Percentiles rank a stretch among this genome's conserved stretches.
Conservation (phyloP, 179 eudicot genomes). For the Heliamphora pulchella region DNA sequence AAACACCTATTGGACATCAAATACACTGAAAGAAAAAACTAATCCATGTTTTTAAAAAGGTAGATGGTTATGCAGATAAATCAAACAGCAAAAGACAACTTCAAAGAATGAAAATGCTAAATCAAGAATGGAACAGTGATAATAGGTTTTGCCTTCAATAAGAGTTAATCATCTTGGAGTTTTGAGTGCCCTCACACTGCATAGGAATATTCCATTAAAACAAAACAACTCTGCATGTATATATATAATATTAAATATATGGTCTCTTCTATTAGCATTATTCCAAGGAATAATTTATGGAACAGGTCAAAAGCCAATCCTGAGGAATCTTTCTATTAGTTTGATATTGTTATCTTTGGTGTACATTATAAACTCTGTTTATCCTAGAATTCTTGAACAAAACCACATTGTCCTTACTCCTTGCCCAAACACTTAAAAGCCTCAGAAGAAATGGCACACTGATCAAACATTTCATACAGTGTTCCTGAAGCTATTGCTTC, state of each 20-base stretch:
- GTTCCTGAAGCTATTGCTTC: not conserved
- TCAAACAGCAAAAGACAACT: not conserved
- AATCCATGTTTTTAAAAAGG: conserved; percentile 3
- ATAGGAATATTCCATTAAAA: not conserved
- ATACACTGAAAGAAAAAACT: conserved; percentile 7
- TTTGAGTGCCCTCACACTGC: not conserved
- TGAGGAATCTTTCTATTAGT: not conserved
- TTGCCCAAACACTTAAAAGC: too few relatives aligned
- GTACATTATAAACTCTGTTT: too few relatives aligned
- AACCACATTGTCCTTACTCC: too few relatives aligned
- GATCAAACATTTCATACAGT: not conserved
- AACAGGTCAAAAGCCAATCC: not conserved
- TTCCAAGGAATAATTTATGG: not conserved
- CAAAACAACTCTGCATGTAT: too few relatives aligned
- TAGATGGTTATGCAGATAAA: not conserved
- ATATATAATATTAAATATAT: too few relatives aligned
- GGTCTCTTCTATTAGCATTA: not conserved
- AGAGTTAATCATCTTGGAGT: not conserved
- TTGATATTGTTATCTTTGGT: too few relatives aligned
- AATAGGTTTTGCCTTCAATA: not conserved
- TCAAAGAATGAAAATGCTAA: not conserved
- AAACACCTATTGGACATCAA: conserved; percentile 10
- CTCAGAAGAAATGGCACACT: not conserved
- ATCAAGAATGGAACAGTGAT: not conserved
- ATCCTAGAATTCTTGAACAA: too few relatives aligned